Base-by-base conservation (phyloP, 208 protist genomes). In the Leishmania amazonensis region DNA sequence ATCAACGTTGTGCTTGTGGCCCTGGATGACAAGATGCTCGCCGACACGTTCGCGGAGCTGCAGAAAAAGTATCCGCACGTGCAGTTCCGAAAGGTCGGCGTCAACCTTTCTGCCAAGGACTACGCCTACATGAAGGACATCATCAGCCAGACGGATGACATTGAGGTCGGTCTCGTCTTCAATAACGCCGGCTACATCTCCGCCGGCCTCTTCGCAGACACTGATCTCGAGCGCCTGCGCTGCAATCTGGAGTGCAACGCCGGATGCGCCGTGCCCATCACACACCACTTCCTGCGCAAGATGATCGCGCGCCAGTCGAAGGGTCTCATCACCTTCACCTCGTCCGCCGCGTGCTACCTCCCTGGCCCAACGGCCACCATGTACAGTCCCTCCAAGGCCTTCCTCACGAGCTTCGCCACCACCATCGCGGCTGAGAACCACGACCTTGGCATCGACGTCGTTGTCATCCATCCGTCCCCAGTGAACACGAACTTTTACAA, bases 181-280 rank as follows among this genome's bases (percentile, higher is more conserved):
- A 99, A 99, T 89, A 99, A 99, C 81, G 98, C 98, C 8, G 98
- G 98, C 67, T 99, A 98, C 87, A 95, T 97, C 76, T 86, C 89
- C 82, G 95, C 98, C 49, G 95, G 96, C 65, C 93, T 98, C 67
- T 97, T 98, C 81, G 89, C 94, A 3, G 94, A 98, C 76, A 94
- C 97, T 24, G 81, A 88, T 51, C 81, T 94, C 42, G 93, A 95
- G 76, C 83, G 88, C 5, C 87, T 98, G 45, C 94, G 97, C 53
- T 84, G 86, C 78, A 95, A 99, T 72, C 83, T 99, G 54, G 90
- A 98, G 73, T 94, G 98, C 85, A 99, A 99, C 84, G 91, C 97
- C 54, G 90, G 90, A 71, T 91, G 94, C 75, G 82, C 86, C 13
- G 87, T 98, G 19, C 88, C 93, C 42, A 97, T 99, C 73, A 98